These are phyloP conservation scores for Vitis cinerea DNA, from an alignment of 164 flowering plant species.

Conservation along the genomic window DNA sequence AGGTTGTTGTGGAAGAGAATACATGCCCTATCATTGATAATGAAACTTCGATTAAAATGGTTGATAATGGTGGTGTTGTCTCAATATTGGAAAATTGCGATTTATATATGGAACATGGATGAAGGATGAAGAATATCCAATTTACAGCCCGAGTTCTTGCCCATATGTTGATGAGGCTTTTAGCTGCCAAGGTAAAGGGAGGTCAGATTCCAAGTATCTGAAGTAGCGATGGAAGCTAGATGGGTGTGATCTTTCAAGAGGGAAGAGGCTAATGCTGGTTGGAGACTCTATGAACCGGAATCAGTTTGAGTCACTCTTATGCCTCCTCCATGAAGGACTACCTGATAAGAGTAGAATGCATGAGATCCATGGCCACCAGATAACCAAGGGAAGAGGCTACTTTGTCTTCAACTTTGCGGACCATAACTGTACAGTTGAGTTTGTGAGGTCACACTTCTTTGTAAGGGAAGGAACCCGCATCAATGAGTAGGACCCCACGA, in stretches of 20 bases:
- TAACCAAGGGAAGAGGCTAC: no score
- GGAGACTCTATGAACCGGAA: slow-evolving; percentile 98
- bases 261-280: slow-evolving; percentile 83
- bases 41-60: slow-evolving; percentile 1
- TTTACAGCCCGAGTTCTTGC: slow-evolving; percentile 68
- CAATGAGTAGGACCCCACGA: no score
- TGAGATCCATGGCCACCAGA: no score
- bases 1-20: background rate
- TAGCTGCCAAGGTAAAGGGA: slow-evolving; percentile 64
- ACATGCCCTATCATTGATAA: slow-evolving; percentile 7
- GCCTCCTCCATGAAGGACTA: no score
- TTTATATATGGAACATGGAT: slow-evolving; percentile 71
- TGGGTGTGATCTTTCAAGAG: slow-evolving; percentile 82
- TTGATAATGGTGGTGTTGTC: slow-evolving; percentile 3
- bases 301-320: no score
- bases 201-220: slow-evolving; percentile 58
- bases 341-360: no score
- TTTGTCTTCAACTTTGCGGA: no score
- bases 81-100: slow-evolving; percentile 39
- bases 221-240: slow-evolving; percentile 91
- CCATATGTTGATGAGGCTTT: slow-evolving; percentile 87
- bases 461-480: no score
- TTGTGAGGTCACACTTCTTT: no score
- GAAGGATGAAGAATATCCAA: slow-evolving; percentile 61
- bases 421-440: no score